These are phyloP conservation scores for Linum lewisii DNA, from an alignment of 345 rosid species.

Conservation along the genomic window DNA sequence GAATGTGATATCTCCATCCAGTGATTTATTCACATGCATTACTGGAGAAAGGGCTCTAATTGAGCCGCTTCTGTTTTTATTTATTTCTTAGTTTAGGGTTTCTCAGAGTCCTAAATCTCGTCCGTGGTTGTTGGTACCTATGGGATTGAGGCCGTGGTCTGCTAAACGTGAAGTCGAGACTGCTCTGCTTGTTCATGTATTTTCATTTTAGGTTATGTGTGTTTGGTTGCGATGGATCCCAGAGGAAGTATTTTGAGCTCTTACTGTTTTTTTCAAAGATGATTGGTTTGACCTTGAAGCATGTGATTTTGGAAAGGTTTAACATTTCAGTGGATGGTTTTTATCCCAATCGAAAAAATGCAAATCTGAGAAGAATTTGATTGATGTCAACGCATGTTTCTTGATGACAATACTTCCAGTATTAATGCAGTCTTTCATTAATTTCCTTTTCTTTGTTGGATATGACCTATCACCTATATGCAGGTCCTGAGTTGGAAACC, in stretches of 20 bases:
- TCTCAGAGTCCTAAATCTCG: background rate
- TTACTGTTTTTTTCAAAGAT: too few relatives aligned
- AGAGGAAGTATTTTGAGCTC: too few relatives aligned
- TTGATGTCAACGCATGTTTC: too few relatives aligned
- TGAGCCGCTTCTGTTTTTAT: background rate
- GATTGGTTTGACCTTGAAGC: too few relatives aligned
- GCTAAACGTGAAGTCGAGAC: too few relatives aligned
- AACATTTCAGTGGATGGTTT: background rate
- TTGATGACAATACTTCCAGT: too few relatives aligned
- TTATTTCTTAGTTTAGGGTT: background rate
- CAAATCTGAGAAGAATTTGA: background rate
- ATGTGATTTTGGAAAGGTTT: too few relatives aligned
- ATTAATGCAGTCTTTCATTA: background rate
- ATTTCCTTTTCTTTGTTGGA: background rate
- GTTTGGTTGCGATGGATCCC: background rate
- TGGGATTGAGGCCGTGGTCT: background rate
- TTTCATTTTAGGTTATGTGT: background rate
- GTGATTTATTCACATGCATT: background rate
- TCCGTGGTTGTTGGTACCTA: background rate
- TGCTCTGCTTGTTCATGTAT: too few relatives aligned
- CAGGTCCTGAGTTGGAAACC: slow-evolving; percentile 76
- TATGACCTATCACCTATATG: background rate
- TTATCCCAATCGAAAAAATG: background rate
- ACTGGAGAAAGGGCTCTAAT: background rate
- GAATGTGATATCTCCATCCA: background rate